These are phyloP conservation scores for Hyaloscypha hepaticicola DNA, from an alignment of 495 filamentous ascomycete genomes.

Conservation along the genomic window DNA sequence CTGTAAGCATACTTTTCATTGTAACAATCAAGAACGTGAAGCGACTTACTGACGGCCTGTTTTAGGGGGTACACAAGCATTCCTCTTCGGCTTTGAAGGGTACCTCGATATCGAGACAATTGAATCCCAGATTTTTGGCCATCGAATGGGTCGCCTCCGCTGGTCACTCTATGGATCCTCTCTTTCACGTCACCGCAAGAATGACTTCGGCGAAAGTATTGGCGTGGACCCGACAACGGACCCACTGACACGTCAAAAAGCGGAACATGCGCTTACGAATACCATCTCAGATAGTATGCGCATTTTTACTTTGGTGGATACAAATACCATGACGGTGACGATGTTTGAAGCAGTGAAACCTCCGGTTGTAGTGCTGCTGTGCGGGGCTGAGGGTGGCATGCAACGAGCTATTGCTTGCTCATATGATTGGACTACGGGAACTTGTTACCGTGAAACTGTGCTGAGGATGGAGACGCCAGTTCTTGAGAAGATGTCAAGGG, in stretches of 20 bases:
- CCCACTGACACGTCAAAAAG: background rate
- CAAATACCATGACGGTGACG: conserved; percentile 31
- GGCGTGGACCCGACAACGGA: conserved; percentile 9
- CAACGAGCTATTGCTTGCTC: conserved; percentile 37
- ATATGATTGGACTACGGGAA: conserved; percentile 29
- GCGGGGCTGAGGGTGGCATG: conserved; percentile 42
- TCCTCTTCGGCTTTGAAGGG: conserved; percentile 34
- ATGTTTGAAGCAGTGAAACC: conserved; percentile 38
- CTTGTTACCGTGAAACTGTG: conserved; percentile 33
- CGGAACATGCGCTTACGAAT: background rate
- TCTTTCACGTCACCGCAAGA: too few relatives aligned
- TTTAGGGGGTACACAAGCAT: conserved; percentile 12
- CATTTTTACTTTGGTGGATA: too few relatives aligned
- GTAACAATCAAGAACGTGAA: too few relatives aligned
- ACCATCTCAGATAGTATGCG: background rate
- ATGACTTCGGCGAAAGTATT: background rate
- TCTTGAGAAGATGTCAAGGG: too few relatives aligned
- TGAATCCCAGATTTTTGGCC: too few relatives aligned
- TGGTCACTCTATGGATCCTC: too few relatives aligned
- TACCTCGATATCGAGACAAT: too few relatives aligned
- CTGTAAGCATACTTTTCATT: background rate
- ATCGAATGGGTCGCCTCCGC: too few relatives aligned
- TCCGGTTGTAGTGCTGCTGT: conserved; percentile 38
- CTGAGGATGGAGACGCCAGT: conserved; percentile 31
- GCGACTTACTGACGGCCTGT: too few relatives aligned